A percentile compares a stretch with the other conserved stretches of the same genome.
phyloP scores from a whole-genome alignment of 2,329 filamentous ascomycete species.

The Fusarium gaditjirri region DNA sequence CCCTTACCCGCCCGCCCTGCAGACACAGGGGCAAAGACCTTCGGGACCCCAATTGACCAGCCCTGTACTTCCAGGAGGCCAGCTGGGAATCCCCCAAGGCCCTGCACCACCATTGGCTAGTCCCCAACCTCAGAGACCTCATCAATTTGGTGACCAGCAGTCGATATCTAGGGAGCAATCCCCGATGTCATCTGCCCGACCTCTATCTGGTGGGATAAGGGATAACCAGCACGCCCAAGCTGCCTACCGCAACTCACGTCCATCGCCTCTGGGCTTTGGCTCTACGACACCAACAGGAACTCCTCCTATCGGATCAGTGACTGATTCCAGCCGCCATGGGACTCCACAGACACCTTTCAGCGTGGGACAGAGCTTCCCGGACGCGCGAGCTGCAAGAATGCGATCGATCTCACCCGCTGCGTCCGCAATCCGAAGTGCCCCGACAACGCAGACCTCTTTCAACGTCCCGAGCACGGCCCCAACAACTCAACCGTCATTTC shows the following conservation, averaged over 20 bases:
- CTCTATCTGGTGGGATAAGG: slow-evolving; percentile 18
- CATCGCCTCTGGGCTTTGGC: slow-evolving; percentile 29
- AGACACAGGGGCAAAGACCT: slow-evolving; percentile 13
- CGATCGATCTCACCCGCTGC: slow-evolving; percentile 31
- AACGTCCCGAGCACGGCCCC: slow-evolving; percentile 33
- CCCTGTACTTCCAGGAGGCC: slow-evolving; percentile 21
- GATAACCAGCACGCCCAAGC: slow-evolving; percentile 20
- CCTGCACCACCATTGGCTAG: slow-evolving; percentile 23
- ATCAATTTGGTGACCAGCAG: slow-evolving; percentile 17
- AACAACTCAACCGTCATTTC: slow-evolving; percentile 25
- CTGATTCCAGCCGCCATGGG: slow-evolving; percentile 12
- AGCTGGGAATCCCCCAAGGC: background rate
- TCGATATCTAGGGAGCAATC: slow-evolving; percentile 31
- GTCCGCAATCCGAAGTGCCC: slow-evolving; percentile 26
- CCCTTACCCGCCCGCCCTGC: slow-evolving; percentile 34
- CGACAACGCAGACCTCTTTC: slow-evolving; percentile 22
- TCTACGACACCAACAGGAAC: slow-evolving; percentile 32
- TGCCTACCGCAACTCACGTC: slow-evolving; percentile 23
- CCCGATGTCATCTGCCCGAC: slow-evolving; percentile 18
- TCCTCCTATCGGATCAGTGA: slow-evolving; percentile 17
- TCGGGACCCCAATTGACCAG: slow-evolving; percentile 16
- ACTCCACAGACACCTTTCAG: slow-evolving; percentile 31
- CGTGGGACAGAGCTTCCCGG: slow-evolving; percentile 5
- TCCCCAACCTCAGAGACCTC: slow-evolving; percentile 35
- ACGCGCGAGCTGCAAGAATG: slow-evolving; percentile 18